Percentiles rank a stretch among this genome's conserved stretches.
These are phyloP conservation scores for Venturia oleaginea DNA, from an alignment of 2,329 filamentous ascomycete species.

Conservation along the genomic window DNA sequence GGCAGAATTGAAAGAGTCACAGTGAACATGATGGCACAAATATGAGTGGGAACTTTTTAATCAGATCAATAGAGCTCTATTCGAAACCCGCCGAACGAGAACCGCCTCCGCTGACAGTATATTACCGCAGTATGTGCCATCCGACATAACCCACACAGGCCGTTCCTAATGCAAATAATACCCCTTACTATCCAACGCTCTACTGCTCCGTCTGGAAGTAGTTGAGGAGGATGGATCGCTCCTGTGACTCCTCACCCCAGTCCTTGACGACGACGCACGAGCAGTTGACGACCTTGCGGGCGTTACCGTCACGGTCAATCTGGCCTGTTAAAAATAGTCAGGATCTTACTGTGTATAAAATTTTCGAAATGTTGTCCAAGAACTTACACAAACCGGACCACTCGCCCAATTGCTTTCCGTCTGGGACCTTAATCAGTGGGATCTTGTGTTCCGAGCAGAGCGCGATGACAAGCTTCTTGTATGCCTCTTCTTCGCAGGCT, in stretches of 20 bases:
- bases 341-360: slow-evolving; percentile 15
- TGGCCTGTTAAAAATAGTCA: slow-evolving; percentile 54
- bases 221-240: slow-evolving; percentile 98
- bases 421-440: slow-evolving; percentile 98
- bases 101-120: not conserved
- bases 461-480: slow-evolving; percentile 99
- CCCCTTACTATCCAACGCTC: not conserved
- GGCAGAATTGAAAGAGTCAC: too few species aligned
- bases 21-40: not conserved
- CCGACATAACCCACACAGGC: not conserved
- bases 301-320: slow-evolving; percentile 97
- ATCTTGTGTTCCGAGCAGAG: slow-evolving; percentile 99
- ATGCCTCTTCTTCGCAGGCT: slow-evolving; percentile 99
- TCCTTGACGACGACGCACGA: slow-evolving; percentile 99
- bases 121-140: not conserved
- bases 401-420: slow-evolving; percentile 99
- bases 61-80: not conserved
- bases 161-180: not conserved
- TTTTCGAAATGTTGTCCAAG: slow-evolving; percentile 13
- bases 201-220: slow-evolving; percentile 90
- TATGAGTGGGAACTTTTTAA: not conserved
- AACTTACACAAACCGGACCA: slow-evolving; percentile 98
- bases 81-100: not conserved
- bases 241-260: slow-evolving; percentile 99
- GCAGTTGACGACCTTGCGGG: slow-evolving; percentile 99